These are phyloP conservation scores for Puccinia hordei DNA, from an alignment of 1,284 basidiomycete genomes.

Conservation along the genomic window DNA sequence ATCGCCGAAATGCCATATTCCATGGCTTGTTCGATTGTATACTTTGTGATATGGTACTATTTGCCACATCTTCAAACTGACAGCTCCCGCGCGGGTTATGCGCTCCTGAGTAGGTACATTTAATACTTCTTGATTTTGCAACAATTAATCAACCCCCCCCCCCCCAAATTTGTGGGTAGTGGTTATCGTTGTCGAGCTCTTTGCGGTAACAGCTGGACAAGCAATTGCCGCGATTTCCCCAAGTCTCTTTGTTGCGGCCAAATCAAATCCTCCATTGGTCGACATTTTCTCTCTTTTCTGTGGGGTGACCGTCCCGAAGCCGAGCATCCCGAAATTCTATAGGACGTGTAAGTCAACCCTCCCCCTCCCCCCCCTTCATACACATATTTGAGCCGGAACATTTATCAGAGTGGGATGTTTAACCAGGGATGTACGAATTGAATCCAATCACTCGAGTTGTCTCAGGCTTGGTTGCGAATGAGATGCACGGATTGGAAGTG, in stretches of 20 bases:
- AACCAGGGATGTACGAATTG: conserved; percentile 57
- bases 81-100: conserved; percentile 68
- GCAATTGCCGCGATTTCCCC: conserved; percentile 75
- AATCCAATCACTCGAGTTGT: conserved; percentile 59
- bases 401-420: too few species aligned
- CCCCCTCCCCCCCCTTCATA: too few species aligned
- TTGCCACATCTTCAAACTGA: conserved; percentile 67
- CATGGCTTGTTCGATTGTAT: conserved; percentile 75
- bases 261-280: conserved; percentile 71
- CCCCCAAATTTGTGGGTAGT: too few species aligned
- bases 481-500: conserved; percentile 73
- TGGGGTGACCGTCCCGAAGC: conserved; percentile 66
- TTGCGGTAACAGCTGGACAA: conserved; percentile 74
- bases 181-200: conserved; percentile 72
- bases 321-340: conserved; percentile 72
- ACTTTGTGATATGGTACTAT: conserved; percentile 67
- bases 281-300: conserved; percentile 66
- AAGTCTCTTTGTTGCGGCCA: conserved; percentile 68
- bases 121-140: too few species aligned
- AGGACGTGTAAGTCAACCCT: conserved; percentile 68
- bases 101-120: conserved; percentile 63
- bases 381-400: too few species aligned
- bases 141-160: too few species aligned
- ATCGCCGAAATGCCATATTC: too few species aligned
- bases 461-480: conserved; percentile 73